These are phyloP conservation scores for Trichoderma brevicompactum DNA, from an alignment of 2,329 filamentous ascomycete genomes.

Conservation along the genomic window DNA sequence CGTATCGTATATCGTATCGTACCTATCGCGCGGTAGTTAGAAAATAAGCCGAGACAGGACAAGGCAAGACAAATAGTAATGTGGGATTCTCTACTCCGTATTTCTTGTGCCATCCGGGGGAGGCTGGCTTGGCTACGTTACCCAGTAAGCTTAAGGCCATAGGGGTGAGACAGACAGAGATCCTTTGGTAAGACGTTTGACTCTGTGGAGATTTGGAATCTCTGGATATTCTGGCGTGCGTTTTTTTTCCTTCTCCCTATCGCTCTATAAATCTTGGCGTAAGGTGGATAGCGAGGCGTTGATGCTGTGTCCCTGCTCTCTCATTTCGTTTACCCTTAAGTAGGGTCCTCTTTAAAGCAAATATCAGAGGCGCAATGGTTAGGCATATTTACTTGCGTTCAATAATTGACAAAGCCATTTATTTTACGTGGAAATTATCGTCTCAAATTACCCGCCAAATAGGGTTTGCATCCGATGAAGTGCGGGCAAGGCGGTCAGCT, in stretches of 20 bases:
- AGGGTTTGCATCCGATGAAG: background rate
- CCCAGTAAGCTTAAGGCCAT: conserved; percentile 9
- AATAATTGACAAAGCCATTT: background rate
- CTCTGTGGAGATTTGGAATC: background rate
- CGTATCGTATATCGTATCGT: background rate
- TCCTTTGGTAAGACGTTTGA: background rate
- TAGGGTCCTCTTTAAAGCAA: background rate
- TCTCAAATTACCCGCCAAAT: background rate
- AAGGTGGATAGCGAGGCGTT: background rate
- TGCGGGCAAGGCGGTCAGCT: background rate
- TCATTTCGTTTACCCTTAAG: background rate
- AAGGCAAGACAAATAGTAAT: background rate
- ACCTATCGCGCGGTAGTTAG: background rate
- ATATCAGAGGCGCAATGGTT: background rate
- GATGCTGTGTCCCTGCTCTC: background rate
- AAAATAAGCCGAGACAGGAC: background rate
- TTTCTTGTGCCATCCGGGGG: background rate
- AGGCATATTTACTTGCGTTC: background rate
- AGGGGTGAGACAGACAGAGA: conserved; percentile 1
- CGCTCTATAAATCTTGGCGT: background rate
- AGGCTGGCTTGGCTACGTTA: background rate
- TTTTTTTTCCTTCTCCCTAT: background rate
- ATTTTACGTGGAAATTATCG: background rate
- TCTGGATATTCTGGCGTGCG: background rate
- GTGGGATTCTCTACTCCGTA: no score